Conservation (phyloP, 495 filamentous ascomycete genomes). For the Aspergillus nanangensis region DNA sequence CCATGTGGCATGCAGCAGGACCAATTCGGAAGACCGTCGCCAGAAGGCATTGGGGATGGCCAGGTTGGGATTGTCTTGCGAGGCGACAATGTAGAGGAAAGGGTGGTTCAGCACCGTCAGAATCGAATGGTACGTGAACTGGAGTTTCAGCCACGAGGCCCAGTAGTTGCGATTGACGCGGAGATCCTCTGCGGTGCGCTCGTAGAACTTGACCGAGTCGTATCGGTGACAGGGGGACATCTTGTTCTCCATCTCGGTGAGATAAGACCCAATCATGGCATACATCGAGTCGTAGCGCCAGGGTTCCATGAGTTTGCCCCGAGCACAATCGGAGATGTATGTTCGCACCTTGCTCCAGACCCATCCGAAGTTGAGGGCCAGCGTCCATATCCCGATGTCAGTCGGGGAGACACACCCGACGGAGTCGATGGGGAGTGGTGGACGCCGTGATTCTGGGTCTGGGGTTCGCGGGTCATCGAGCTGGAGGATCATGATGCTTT, state of each 20-base stretch:
- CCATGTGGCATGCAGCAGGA: constrained; percentile 43
- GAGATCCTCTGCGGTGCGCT: constrained; percentile 34
- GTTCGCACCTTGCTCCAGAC: constrained; percentile 40
- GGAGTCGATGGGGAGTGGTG: constrained; percentile 32
- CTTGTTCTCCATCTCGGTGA: constrained; percentile 42
- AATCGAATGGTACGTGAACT: constrained; percentile 44
- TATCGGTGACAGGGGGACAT: constrained; percentile 42
- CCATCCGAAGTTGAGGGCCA: constrained; percentile 39
- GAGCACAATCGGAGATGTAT: constrained; percentile 38
- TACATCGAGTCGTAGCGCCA: constrained; percentile 46
- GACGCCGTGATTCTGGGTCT: constrained; percentile 21
- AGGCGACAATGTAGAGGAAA: constrained; percentile 44
- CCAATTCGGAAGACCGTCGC: constrained; percentile 41
- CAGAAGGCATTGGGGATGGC: constrained; percentile 45
- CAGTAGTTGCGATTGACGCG: constrained; percentile 33
- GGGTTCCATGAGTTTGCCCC: constrained; percentile 37
- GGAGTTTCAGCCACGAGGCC: constrained; percentile 41
- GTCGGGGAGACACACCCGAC: constrained; percentile 23
- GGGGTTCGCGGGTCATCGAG: constrained; percentile 27
- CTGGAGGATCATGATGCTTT: constrained; percentile 31
- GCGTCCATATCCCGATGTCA: constrained; percentile 41
- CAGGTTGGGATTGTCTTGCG: constrained; percentile 41
- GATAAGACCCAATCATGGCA: constrained; percentile 37
- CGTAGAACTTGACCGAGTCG: constrained; percentile 43
- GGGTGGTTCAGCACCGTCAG: constrained; percentile 43